phyloP scores from a whole-genome alignment of 352 stramenopile species.

The Thraustochytrium sp. region DNA sequence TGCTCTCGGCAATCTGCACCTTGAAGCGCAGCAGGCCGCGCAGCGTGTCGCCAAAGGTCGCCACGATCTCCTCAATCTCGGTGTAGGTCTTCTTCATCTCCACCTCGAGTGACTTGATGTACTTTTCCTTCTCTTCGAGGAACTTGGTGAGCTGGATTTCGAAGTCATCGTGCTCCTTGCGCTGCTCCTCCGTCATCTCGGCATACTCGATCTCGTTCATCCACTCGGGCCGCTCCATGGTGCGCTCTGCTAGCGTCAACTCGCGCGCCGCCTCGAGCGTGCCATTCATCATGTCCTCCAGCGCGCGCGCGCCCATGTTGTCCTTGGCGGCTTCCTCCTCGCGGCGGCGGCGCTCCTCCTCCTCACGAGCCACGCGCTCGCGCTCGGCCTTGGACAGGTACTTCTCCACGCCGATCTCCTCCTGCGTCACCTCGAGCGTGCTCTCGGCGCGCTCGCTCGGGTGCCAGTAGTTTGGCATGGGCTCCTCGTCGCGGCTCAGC shows the following conservation, averaged over 20 bases:
- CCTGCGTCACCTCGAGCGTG: slow-evolving; percentile 61
- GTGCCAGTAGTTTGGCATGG: slow-evolving; percentile 58
- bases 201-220: slow-evolving; percentile 69
- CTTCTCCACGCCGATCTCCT: slow-evolving; percentile 73
- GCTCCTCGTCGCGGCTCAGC: slow-evolving; percentile 53
- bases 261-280: slow-evolving; percentile 82
- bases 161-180: slow-evolving; percentile 64
- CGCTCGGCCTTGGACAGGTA: slow-evolving; percentile 70
- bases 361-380: slow-evolving; percentile 50
- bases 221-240: slow-evolving; percentile 70
- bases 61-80: slow-evolving; percentile 72
- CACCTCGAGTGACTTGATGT: slow-evolving; percentile 74
- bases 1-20: slow-evolving; percentile 54
- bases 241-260: slow-evolving; percentile 57
- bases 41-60: slow-evolving; percentile 74
- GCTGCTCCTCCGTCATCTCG: slow-evolving; percentile 71
- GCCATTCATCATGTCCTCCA: slow-evolving; percentile 86
- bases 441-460: slow-evolving; percentile 62
- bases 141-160: slow-evolving; percentile 64
- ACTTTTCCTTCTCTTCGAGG: slow-evolving; percentile 79
- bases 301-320: slow-evolving; percentile 66
- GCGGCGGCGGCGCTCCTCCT: slow-evolving; percentile 49
- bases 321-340: slow-evolving; percentile 64
- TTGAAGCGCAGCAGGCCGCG: slow-evolving; percentile 60
- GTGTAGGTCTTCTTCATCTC: slow-evolving; percentile 72